These are phyloP conservation scores for Thalassiosira profunda DNA, from an alignment of 108 stramenopile genomes.

Conservation along the genomic window DNA sequence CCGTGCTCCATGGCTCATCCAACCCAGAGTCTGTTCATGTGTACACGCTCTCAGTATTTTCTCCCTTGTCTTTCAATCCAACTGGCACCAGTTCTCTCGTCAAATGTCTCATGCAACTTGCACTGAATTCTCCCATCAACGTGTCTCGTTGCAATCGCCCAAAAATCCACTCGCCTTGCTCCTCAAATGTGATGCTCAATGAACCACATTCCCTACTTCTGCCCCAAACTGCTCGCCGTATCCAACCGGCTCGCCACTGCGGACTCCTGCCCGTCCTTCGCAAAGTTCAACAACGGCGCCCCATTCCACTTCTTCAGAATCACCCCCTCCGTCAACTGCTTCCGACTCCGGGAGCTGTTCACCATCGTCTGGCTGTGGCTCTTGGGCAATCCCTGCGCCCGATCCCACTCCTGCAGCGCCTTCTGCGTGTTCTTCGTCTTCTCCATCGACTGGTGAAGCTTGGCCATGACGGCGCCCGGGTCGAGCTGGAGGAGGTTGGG, in stretches of 20 bases:
- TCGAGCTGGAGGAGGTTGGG: slow-evolving; percentile 5
- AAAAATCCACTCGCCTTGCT: neutral
- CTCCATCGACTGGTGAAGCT: slow-evolving; percentile 1
- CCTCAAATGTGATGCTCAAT: neutral
- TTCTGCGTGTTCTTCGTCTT: neutral
- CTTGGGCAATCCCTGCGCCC: slow-evolving; percentile 41
- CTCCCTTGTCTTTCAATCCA: no score
- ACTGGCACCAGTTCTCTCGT: no score
- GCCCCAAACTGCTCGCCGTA: no score
- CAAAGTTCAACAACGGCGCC: slow-evolving; percentile 10
- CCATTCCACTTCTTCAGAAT: slow-evolving; percentile 46
- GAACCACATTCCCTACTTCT: neutral
- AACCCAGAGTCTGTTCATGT: neutral
- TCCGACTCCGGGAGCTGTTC: slow-evolving; percentile 34
- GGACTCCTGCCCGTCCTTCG: neutral
- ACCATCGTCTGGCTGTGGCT: slow-evolving; percentile 53
- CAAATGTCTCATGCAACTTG: no score
- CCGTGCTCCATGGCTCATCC: neutral
- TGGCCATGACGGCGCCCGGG: neutral
- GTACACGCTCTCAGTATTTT: no score
- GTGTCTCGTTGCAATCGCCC: neutral
- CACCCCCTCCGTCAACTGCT: slow-evolving; percentile 38
- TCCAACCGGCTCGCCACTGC: no score
- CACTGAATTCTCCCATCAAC: no score
- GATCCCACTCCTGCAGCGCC: slow-evolving; percentile 34